phyloP scores from a whole-genome alignment of 768 basidiomycete species.

The Termitomyces sp. region DNA sequence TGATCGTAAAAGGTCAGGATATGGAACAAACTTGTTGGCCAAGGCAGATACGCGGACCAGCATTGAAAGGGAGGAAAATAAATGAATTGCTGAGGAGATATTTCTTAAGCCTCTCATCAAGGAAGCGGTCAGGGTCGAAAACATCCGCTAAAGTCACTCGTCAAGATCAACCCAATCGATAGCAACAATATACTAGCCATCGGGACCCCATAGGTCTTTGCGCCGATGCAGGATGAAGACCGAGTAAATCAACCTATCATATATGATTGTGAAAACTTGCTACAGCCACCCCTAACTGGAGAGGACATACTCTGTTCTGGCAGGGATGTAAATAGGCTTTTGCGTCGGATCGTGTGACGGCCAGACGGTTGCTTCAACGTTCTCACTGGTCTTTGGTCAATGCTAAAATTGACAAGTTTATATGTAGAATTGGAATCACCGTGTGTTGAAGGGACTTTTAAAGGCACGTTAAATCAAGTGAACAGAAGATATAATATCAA shows the following conservation, averaged over 20 bases:
- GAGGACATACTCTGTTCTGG: constrained; percentile 34
- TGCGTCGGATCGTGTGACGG: constrained; percentile 37
- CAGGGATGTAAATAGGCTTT: constrained; percentile 51
- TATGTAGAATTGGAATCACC: constrained; percentile 16
- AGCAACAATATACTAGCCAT: constrained; percentile 34
- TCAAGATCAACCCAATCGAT: not conserved
- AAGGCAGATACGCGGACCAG: constrained; percentile 53
- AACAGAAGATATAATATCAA: not conserved
- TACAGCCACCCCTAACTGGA: not conserved
- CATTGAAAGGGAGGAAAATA: constrained; percentile 68
- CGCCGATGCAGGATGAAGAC: constrained; percentile 63
- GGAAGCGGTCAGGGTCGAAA: constrained; percentile 70
- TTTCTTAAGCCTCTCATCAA: constrained; percentile 57
- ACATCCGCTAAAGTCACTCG: constrained; percentile 41
- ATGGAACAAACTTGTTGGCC: constrained; percentile 42
- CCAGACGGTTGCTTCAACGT: constrained; percentile 42
- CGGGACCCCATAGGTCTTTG: constrained; percentile 66
- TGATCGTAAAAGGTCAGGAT: not conserved
- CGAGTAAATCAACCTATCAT: constrained; percentile 40
- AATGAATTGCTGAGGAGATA: constrained; percentile 61
- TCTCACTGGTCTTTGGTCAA: constrained; percentile 28
- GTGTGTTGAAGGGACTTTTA: constrained; percentile 45
- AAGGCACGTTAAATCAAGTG: not conserved
- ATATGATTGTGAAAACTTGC: not conserved
- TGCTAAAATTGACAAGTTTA: not conserved